phyloP scores from a whole-genome alignment of 345 rosid genomes.

The Linum tenue region DNA sequence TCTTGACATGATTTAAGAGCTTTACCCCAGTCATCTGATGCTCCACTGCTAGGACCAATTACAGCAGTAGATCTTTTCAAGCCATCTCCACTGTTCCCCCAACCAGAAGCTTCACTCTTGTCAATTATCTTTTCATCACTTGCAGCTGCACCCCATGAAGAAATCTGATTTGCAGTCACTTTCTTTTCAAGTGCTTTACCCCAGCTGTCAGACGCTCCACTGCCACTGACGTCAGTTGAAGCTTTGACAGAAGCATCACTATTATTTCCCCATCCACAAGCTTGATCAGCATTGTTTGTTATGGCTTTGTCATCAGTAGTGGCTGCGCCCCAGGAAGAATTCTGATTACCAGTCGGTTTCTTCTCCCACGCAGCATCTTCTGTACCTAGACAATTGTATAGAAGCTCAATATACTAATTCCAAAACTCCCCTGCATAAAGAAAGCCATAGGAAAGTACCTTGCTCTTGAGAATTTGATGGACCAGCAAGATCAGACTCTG shows the following conservation, averaged over 20 bases:
- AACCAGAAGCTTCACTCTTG: background rate
- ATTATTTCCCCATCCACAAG: slow-evolving; percentile 30
- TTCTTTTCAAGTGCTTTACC: slow-evolving; percentile 28
- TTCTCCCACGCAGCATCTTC: slow-evolving; percentile 38
- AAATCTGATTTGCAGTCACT: background rate
- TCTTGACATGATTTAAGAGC: slow-evolving; percentile 16
- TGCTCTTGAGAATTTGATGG: slow-evolving; percentile 16
- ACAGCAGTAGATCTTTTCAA: background rate
- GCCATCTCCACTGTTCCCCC: background rate
- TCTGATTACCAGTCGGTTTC: slow-evolving; percentile 27
- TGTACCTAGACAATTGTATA: slow-evolving; percentile 16
- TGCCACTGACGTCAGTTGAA: slow-evolving; percentile 25
- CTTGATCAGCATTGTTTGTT: slow-evolving; percentile 25
- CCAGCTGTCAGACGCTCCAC: slow-evolving; percentile 33
- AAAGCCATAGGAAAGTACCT: slow-evolving; percentile 16
- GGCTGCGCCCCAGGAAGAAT: slow-evolving; percentile 45
- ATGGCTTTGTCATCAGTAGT: slow-evolving; percentile 29
- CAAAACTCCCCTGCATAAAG: background rate
- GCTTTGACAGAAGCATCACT: slow-evolving; percentile 48
- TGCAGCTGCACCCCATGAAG: background rate
- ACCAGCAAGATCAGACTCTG: slow-evolving; percentile 18
- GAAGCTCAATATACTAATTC: background rate
- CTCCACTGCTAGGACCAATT: slow-evolving; percentile 19
- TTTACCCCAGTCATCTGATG: slow-evolving; percentile 46
- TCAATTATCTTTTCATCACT: background rate